Conservation (phyloP, 352 stramenopile genomes). For the Globisporangium parvum region DNA sequence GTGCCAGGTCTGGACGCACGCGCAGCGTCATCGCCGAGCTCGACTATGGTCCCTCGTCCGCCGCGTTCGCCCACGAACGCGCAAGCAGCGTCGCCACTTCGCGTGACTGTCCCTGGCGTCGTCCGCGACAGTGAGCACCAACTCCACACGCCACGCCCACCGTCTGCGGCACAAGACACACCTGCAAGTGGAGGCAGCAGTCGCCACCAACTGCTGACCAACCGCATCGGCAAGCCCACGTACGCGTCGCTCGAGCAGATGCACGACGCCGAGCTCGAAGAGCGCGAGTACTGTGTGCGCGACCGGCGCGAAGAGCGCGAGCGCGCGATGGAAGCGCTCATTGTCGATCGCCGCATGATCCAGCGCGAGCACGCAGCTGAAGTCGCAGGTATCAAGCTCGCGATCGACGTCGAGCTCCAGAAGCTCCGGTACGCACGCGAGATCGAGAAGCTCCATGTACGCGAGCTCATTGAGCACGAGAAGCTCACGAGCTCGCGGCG, state of each 20-base stretch:
- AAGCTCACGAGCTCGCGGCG: slow-evolving; percentile 28
- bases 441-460: slow-evolving; percentile 34
- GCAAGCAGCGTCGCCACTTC: slow-evolving; percentile 2
- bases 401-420: slow-evolving; percentile 67
- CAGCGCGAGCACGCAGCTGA: slow-evolving; percentile 55
- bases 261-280: slow-evolving; percentile 30
- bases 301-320: slow-evolving; percentile 61
- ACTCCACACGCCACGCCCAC: no score
- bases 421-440: slow-evolving; percentile 52
- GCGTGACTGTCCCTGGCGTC: neutral
- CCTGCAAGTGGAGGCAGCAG: slow-evolving; percentile 8
- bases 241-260: slow-evolving; percentile 34
- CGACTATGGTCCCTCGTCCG: slow-evolving; percentile 5
- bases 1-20: neutral
- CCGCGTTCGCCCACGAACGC: neutral
- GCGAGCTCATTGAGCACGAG: slow-evolving; percentile 41
- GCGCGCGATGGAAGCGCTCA: slow-evolving; percentile 51
- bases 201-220: slow-evolving; percentile 47
- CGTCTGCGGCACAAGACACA: no score
- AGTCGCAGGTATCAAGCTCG: slow-evolving; percentile 48
- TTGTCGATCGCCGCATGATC: slow-evolving; percentile 61
- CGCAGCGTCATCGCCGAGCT: slow-evolving; percentile 1
- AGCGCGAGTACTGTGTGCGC: slow-evolving; percentile 39
- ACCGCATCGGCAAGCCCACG: slow-evolving; percentile 35
- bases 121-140: neutral